Conservation (phyloP, 495 filamentous ascomycete genomes). For the Neurospora sp. region DNA sequence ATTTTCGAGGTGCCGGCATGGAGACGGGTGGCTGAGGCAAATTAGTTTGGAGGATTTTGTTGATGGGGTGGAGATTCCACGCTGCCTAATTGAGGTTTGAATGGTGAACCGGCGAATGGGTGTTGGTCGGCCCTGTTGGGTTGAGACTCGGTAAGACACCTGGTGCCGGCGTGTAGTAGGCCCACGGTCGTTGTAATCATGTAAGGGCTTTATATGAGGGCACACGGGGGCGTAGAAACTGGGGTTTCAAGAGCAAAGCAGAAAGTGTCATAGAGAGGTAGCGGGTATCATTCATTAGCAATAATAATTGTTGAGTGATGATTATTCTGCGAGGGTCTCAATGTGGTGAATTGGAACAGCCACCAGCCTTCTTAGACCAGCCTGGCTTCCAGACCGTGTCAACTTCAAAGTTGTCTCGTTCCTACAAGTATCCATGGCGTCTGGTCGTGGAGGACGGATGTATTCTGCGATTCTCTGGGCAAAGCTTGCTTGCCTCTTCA, state of each 20-base stretch:
- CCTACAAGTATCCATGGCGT: neutral
- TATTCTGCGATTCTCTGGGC: conserved; percentile 19
- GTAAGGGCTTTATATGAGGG: neutral
- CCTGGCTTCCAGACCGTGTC: neutral
- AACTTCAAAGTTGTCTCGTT: neutral
- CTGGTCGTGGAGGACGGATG: conserved; percentile 15
- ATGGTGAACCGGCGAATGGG: no score
- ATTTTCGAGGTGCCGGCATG: no score
- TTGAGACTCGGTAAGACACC: no score
- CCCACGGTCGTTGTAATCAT: neutral
- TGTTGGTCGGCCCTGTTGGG: no score
- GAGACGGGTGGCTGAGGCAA: no score
- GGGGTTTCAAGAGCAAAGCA: neutral
- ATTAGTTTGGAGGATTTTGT: no score
- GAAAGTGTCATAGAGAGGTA: neutral
- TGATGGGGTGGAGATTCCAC: no score
- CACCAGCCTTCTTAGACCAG: neutral
- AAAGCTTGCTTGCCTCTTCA: conserved; percentile 18
- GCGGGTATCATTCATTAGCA: neutral
- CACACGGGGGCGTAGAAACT: no score
- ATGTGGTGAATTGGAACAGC: neutral
- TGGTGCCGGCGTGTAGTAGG: no score
- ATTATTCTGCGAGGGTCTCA: neutral
- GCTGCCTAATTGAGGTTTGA: no score
- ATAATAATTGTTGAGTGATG: neutral